Percentiles rank a stretch among this genome's conserved stretches.
These are phyloP conservation scores for Arthrobotrys entomopaga DNA, from an alignment of 2,329 filamentous ascomycete genomes.

Conservation along the genomic window DNA sequence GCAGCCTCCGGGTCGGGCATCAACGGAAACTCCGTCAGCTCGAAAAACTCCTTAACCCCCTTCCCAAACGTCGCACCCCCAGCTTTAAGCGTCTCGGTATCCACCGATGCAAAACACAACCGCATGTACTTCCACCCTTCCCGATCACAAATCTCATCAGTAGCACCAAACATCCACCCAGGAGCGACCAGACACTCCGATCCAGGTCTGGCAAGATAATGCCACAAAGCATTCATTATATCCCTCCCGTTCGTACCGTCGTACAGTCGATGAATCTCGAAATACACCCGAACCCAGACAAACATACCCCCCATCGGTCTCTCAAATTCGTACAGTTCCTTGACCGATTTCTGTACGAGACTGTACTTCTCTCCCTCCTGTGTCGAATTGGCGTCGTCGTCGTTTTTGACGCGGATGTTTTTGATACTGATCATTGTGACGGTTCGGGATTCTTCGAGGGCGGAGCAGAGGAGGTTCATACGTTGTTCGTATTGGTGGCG, in stretches of 20 bases:
- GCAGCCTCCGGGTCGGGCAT: constrained; percentile 14
- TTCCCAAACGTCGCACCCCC: constrained; percentile 74
- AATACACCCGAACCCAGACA: constrained; percentile 79
- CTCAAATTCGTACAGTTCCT: constrained; percentile 74
- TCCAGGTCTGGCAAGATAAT: constrained; percentile 54
- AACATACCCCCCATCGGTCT: constrained; percentile 94
- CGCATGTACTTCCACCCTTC: constrained; percentile 77
- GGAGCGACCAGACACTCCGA: constrained; percentile 72
- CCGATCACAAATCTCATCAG: constrained; percentile 68
- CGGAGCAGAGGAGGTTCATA: constrained; percentile 80
- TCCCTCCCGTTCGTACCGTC: constrained; percentile 54
- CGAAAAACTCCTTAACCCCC: constrained; percentile 79
- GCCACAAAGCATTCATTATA: constrained; percentile 56
- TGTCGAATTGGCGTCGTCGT: constrained; percentile 36
- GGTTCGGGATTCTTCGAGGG: constrained; percentile 64
- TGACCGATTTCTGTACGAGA: constrained; percentile 42
- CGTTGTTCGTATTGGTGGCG: constrained; percentile 84
- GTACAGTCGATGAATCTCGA: constrained; percentile 77
- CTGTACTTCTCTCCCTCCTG: constrained; percentile 26
- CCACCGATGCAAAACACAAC: constrained; percentile 85
- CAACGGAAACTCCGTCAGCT: constrained; percentile 63
- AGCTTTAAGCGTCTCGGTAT: constrained; percentile 73
- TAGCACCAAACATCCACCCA: constrained; percentile 78
- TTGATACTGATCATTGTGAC: constrained; percentile 49
- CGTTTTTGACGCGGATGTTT: constrained; percentile 28